A percentile compares a stretch with the other conserved stretches of the same genome.
Conservation (phyloP, 1,284 basidiomycete genomes). For the Cystobasidium slooffiae region DNA sequence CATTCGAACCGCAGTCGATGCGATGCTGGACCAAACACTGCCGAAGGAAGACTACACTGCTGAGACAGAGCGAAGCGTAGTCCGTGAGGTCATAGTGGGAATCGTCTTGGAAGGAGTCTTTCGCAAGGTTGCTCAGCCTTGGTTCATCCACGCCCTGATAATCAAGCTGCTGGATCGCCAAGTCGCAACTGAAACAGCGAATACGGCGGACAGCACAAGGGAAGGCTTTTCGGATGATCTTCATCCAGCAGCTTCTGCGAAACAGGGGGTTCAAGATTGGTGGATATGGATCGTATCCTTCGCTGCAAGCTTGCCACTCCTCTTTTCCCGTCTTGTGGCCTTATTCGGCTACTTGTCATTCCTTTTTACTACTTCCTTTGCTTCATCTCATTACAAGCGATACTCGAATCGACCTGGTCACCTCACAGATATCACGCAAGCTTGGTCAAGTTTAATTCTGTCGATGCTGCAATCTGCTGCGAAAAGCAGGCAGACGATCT, state of each 20-base stretch:
- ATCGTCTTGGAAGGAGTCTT: constrained; percentile 69
- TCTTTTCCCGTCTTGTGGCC: constrained; percentile 27
- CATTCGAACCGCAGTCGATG: constrained; percentile 73
- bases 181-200: constrained; percentile 49
- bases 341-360: constrained; percentile 39
- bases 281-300: constrained; percentile 27
- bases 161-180: constrained; percentile 66
- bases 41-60: constrained; percentile 71
- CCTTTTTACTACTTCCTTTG: constrained; percentile 35
- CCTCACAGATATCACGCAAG: constrained; percentile 58
- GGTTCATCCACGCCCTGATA: constrained; percentile 73
- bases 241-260: not conserved
- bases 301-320: constrained; percentile 45
- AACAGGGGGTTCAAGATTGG: constrained; percentile 25
- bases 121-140: constrained; percentile 73
- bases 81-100: constrained; percentile 76
- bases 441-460: constrained; percentile 61
- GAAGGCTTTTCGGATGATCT: not conserved
- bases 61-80: constrained; percentile 71
- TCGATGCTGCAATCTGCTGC: constrained; percentile 46
- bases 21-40: constrained; percentile 68
- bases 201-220: not conserved
- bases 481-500: constrained; percentile 50
- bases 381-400: constrained; percentile 14
- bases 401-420: constrained; percentile 41